A percentile compares a stretch with the other conserved stretches of the same genome.
Evolutionary conservation across 805 yeast species (phyloP).

Genomic region (Candida vaughaniae): DNA sequence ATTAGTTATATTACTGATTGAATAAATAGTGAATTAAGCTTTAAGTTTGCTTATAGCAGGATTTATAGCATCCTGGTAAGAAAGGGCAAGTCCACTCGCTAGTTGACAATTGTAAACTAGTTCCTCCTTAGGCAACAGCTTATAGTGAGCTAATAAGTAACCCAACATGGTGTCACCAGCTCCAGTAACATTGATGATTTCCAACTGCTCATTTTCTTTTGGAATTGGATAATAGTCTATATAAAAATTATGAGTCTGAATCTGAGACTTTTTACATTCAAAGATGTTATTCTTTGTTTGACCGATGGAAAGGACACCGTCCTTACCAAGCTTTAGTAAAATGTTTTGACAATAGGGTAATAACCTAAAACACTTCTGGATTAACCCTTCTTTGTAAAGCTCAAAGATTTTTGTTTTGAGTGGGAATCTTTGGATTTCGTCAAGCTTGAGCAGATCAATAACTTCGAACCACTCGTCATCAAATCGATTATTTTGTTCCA

Average conservation of each 20-base stretch:
- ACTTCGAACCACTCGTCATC: constrained; percentile 73
- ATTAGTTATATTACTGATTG: too few relatives aligned
- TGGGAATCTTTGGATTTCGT: constrained; percentile 34
- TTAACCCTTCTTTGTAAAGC: constrained; percentile 42
- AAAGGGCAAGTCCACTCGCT: constrained; percentile 34
- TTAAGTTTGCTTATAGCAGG: constrained; percentile 17
- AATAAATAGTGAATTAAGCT: too few relatives aligned
- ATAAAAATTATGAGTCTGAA: constrained; percentile 45
- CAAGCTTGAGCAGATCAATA: constrained; percentile 54
- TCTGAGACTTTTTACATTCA: constrained; percentile 17
- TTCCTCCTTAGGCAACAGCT: constrained; percentile 18
- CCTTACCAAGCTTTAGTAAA: constrained; percentile 62
- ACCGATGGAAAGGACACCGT: constrained; percentile 52
- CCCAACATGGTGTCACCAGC: constrained; percentile 87
- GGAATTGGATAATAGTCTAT: constrained; percentile 61
- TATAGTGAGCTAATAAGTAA: constrained; percentile 42
- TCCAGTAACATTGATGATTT: constrained; percentile 71
- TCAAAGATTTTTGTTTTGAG: constrained; percentile 20
- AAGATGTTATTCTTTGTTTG: constrained; percentile 23
- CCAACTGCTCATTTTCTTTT: constrained; percentile 23
- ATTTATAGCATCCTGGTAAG: constrained; percentile 24
- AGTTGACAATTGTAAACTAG: constrained; percentile 35
- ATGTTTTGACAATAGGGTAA: constrained; percentile 71
- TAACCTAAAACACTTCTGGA: constrained; percentile 70
- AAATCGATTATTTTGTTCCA: constrained; percentile 39